These are phyloP conservation scores for Boletus sp. DNA, from an alignment of 1,284 basidiomycete genomes.

Conservation along the genomic window DNA sequence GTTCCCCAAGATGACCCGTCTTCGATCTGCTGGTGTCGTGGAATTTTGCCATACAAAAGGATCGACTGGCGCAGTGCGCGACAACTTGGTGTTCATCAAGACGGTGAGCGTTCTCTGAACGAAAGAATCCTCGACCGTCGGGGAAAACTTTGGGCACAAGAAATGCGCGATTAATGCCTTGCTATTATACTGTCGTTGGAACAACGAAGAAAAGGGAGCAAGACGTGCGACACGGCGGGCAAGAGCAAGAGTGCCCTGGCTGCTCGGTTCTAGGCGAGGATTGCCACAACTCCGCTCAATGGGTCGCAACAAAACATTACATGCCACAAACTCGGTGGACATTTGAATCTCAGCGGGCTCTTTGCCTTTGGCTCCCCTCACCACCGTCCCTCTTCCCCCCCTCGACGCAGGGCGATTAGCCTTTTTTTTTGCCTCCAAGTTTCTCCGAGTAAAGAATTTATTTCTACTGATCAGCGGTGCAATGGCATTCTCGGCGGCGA, in stretches of 20 bases:
- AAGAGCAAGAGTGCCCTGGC: not conserved
- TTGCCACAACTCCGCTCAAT: constrained; percentile 22
- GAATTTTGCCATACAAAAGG: constrained; percentile 4
- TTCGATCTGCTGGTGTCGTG: constrained; percentile 6
- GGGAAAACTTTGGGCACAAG: constrained; percentile 2
- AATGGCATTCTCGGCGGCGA: not conserved
- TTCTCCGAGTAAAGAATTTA: not conserved
- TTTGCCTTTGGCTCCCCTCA: not conserved
- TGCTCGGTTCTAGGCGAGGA: constrained; percentile 3
- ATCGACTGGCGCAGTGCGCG: constrained; percentile 1
- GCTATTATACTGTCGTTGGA: not conserved
- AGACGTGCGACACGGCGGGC: not conserved
- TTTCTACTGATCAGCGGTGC: not conserved
- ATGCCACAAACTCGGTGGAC: constrained; percentile 12
- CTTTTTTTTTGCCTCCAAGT: not conserved
- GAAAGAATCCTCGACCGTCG: not conserved
- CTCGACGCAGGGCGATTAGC: not conserved
- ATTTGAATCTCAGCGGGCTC: constrained; percentile 13
- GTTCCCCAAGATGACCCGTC: constrained; percentile 9
- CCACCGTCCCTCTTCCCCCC: not conserved
- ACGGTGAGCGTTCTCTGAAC: constrained; percentile 9
- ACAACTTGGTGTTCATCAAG: constrained; percentile 9
- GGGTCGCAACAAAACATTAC: constrained; percentile 12
- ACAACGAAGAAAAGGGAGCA: not conserved
- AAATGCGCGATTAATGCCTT: constrained; percentile 1